Conservation (phyloP, 805 yeast genomes). For the Metschnikowia gelsemii region DNA sequence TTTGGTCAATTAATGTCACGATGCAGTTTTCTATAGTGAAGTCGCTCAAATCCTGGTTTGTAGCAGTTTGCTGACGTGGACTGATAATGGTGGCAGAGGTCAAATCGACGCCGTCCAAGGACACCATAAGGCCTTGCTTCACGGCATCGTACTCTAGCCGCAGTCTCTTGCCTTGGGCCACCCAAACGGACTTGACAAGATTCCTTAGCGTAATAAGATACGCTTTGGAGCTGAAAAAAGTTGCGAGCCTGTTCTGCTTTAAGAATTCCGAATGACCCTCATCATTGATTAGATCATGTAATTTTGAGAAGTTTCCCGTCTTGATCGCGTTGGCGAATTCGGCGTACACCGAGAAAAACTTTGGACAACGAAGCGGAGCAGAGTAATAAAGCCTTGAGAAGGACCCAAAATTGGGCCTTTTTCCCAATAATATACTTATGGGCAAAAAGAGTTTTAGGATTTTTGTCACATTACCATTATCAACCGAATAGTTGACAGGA, state of each 20-base stretch:
- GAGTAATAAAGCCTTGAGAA: conserved; percentile 19
- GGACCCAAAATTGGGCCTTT: conserved; percentile 39
- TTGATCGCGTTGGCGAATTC: conserved; percentile 38
- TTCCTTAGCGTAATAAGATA: conserved; percentile 49
- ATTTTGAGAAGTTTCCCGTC: conserved; percentile 43
- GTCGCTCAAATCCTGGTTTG: conserved; percentile 29
- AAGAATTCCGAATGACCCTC: conserved; percentile 33
- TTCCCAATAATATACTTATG: conserved; percentile 53
- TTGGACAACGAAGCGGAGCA: conserved; percentile 17
- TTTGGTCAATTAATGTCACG: conserved; percentile 52
- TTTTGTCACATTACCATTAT: conserved; percentile 36
- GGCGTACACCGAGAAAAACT: conserved; percentile 33
- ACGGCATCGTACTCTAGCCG: conserved; percentile 32
- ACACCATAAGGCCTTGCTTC: conserved; percentile 21
- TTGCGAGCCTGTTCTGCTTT: conserved; percentile 35
- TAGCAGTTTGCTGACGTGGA: not conserved
- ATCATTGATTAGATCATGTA: conserved; percentile 30
- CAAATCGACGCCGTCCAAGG: conserved; percentile 16
- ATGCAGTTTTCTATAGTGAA: conserved; percentile 49
- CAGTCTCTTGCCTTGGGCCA: conserved; percentile 23
- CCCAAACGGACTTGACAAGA: conserved; percentile 37
- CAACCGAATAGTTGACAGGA: conserved; percentile 23
- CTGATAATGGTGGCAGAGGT: conserved; percentile 10
- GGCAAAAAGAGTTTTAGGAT: conserved; percentile 53
- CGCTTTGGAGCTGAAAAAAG: conserved; percentile 47